Conservation (phyloP, 2,329 filamentous ascomycete species). For the Metarhizium rileyi region DNA sequence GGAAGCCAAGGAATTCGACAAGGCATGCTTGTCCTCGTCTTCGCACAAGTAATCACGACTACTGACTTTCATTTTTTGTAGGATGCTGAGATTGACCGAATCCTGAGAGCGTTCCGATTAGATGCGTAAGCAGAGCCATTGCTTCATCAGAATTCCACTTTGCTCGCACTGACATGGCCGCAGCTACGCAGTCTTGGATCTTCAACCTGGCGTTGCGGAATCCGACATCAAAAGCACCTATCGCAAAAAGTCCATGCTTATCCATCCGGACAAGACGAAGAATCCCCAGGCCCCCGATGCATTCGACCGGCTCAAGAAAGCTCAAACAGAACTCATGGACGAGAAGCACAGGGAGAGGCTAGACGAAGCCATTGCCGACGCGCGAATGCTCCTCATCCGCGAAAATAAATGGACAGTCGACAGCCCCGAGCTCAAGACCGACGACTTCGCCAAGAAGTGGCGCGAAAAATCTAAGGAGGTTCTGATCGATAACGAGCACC, state of each 20-base stretch:
- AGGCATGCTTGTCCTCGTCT: constrained; percentile 45
- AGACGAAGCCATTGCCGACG: constrained; percentile 93
- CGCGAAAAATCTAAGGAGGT: constrained; percentile 83
- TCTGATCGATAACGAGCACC: constrained; percentile 84
- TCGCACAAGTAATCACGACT: constrained; percentile 4
- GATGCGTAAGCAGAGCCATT: constrained; percentile 34
- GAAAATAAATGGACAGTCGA: constrained; percentile 91
- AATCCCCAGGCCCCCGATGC: constrained; percentile 88
- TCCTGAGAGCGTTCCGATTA: constrained; percentile 77
- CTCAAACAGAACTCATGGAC: constrained; percentile 82
- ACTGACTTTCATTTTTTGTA: constrained; percentile 28
- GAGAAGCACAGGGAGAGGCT: constrained; percentile 81
- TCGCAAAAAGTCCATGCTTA: constrained; percentile 95
- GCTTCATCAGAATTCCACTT: neutral
- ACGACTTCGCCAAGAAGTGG: constrained; percentile 78
- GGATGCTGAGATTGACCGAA: constrained; percentile 94
- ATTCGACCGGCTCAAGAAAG: constrained; percentile 94
- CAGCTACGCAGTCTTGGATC: constrained; percentile 86
- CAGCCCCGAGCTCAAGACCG: constrained; percentile 74
- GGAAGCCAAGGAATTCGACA: constrained; percentile 84
- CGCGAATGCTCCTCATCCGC: constrained; percentile 86
- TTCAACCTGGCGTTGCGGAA: constrained; percentile 89
- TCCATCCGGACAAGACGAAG: constrained; percentile 95
- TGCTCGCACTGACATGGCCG: constrained; percentile 3
- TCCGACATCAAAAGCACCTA: constrained; percentile 93